A percentile compares a stretch with the other conserved stretches of the same genome.
Evolutionary conservation across 2,329 filamentous ascomycete genomes (phyloP).

Genomic region (Pseudocercospora vitis): DNA sequence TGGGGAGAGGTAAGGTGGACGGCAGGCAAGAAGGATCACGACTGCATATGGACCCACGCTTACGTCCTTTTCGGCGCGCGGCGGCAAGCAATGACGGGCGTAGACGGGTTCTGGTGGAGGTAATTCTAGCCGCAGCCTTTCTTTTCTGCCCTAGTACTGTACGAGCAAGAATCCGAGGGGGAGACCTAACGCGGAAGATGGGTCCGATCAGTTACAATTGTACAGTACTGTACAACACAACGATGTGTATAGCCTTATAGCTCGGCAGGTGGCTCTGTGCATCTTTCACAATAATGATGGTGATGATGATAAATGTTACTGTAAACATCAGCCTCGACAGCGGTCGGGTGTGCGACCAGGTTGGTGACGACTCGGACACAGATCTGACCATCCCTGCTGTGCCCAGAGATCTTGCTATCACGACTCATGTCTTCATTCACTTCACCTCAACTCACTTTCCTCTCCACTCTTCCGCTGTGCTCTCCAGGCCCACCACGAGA

Average conservation of each 20-base stretch:
- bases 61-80: not conserved
- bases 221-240: no score
- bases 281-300: no score
- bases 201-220: not conserved
- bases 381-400: not conserved
- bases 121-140: not conserved
- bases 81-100: conserved; percentile 1
- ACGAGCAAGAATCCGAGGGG: no score
- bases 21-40: conserved; percentile 2
- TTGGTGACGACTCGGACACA: not conserved
- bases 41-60: not conserved
- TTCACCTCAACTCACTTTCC: not conserved
- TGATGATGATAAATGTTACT: no score
- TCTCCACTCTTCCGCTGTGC: no score
- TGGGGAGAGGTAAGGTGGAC: not conserved
- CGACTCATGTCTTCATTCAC: not conserved
- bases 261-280: no score
- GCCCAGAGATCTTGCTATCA: not conserved
- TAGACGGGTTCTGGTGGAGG: conserved; percentile 4
- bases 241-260: no score
- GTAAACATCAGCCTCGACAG: no score
- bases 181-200: not conserved
- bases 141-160: no score
- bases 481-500: no score
- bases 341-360: no score